These are phyloP conservation scores for Malus hybrid DNA, from an alignment of 331 rosid genomes.

Conservation along the genomic window DNA sequence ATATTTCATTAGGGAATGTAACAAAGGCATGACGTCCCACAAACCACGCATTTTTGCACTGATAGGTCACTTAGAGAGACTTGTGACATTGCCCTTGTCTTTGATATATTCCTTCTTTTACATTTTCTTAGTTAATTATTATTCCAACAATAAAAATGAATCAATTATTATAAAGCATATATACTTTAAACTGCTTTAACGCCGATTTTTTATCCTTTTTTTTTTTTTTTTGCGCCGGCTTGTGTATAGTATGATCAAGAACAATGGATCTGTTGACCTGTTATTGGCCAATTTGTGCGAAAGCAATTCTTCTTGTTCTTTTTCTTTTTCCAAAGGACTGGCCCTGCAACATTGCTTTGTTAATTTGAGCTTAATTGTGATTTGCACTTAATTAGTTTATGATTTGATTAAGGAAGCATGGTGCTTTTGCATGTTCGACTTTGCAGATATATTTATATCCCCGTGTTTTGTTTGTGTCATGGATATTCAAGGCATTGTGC, in stretches of 20 bases:
- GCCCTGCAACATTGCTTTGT: background rate
- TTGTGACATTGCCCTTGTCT: background rate
- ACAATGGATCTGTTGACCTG: constrained; percentile 16
- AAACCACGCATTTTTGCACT: background rate
- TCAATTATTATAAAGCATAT: constrained; percentile 57
- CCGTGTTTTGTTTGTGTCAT: background rate
- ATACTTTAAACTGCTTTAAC: constrained; percentile 64
- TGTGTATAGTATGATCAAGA: constrained; percentile 4
- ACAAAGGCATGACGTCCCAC: background rate
- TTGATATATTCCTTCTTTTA: constrained; percentile 22
- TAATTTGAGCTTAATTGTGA: background rate
- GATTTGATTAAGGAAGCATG: background rate
- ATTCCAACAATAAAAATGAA: background rate
- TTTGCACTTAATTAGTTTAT: background rate
- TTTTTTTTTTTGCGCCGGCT: constrained; percentile 17
- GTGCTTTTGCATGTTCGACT: background rate
- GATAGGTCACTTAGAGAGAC: background rate
- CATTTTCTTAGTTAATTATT: constrained; percentile 9
- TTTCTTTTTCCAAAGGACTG: constrained; percentile 9
- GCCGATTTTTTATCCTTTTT: constrained; percentile 27
- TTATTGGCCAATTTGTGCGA: constrained; percentile 24
- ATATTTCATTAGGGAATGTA: too few relatives aligned
- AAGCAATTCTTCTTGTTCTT: constrained; percentile 16
- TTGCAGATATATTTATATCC: background rate
- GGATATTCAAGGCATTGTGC: background rate